Percentiles rank a stretch among this genome's conserved stretches.
Conservation (phyloP, 805 yeast species). For the Candida germanica region DNA sequence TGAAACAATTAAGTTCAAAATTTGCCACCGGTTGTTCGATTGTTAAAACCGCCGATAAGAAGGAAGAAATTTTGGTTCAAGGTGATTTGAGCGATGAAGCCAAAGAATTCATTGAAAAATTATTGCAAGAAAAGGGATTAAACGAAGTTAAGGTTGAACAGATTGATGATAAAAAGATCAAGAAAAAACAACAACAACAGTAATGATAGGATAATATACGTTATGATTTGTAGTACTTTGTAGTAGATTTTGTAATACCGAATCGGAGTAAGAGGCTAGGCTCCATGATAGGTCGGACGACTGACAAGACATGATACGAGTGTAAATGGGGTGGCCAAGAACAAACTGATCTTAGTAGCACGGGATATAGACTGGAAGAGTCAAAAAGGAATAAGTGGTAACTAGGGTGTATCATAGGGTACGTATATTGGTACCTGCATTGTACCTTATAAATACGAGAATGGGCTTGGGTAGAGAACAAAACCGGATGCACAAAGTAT, state of each 20-base stretch:
- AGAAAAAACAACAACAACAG: slow-evolving; percentile 31
- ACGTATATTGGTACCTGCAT: slow-evolving; percentile 1
- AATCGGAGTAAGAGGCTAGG: too few relatives aligned
- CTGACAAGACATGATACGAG: too few relatives aligned
- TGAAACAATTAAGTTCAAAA: slow-evolving; percentile 88
- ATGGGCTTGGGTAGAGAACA: too few relatives aligned
- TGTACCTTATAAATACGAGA: slow-evolving; percentile 1
- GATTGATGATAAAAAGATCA: slow-evolving; percentile 74
- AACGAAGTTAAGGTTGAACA: slow-evolving; percentile 86
- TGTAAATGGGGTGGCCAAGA: too few relatives aligned
- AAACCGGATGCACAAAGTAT: neutral
- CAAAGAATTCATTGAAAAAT: slow-evolving; percentile 65
- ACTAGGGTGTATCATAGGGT: too few relatives aligned
- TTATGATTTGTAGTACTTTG: too few relatives aligned
- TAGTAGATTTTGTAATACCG: too few relatives aligned
- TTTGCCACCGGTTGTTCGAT: slow-evolving; percentile 97
- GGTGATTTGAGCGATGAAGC: slow-evolving; percentile 95
- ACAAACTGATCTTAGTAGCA: too few relatives aligned
- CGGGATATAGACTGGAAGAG: too few relatives aligned
- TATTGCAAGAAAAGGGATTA: slow-evolving; percentile 79
- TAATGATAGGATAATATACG: slow-evolving; percentile 1
- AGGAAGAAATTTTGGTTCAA: slow-evolving; percentile 87
- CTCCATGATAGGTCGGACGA: too few relatives aligned
- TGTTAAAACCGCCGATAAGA: slow-evolving; percentile 84
- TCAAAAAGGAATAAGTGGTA: too few relatives aligned